Evolutionary conservation across 495 filamentous ascomycete genomes (phyloP), one percentile per base, ranked within the genome.

Genomic region (Xylaria grammica): DNA sequence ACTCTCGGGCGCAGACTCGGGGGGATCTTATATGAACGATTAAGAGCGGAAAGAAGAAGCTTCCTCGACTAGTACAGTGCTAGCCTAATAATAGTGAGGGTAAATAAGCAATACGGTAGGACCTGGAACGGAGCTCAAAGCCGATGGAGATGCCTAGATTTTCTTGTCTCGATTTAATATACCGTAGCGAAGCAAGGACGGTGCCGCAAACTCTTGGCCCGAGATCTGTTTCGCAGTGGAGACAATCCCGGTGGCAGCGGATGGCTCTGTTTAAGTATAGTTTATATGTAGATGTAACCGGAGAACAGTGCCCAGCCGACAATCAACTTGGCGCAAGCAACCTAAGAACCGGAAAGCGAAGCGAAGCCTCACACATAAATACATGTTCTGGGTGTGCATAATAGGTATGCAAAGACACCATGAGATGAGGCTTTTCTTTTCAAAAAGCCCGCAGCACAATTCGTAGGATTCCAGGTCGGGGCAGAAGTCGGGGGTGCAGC

Each of bases 371-470:
- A 51, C 32, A 64, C 53, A 51, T 57, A 57, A 56, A 64, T 44
- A 64, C 51, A 36, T 29, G 22, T 49, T 24, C 56, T 24, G 8
- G 42, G 29, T n/a, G n/a, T n/a, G n/a, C n/a, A n/a, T n/a, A n/a
- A n/a, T 42, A 40, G 5, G 5, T 26, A 40, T 38, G 7, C 51
- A 24, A 11, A 38, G 27, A 38, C 22, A 36, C 61, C 30, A 27
- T 19, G 38, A 46, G 61, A 45, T 63, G 61, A 57, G 61, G 61
- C 42, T 63, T 63, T 57, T 63, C 51, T 57, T 63, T 44, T 46
- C 42, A 42, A 48, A 48, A 30, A 26, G 27, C 26, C 60, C 38
- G 44, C 44, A 60, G 45, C 58, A 42, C 24, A 29, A 29, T 22
- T 26, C 32, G 49, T n/a, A 48, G 38, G 50, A 46, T 46, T 36